Evolutionary conservation across 2,329 filamentous ascomycete species (phyloP).

Genomic region (Zasmidium angulare): DNA sequence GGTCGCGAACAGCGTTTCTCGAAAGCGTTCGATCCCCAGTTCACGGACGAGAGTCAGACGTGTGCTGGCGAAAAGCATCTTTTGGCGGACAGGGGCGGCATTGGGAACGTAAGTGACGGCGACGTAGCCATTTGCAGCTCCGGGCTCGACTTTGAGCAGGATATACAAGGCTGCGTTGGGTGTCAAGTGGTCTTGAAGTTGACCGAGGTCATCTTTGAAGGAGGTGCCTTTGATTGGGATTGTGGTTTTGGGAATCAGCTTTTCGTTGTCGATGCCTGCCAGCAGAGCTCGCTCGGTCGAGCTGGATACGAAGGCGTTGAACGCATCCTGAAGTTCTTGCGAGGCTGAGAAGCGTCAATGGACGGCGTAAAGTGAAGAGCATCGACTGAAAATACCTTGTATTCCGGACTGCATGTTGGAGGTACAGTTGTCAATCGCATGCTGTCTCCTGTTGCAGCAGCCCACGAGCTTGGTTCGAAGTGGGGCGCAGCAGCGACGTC

Average conservation of each 20-base stretch:
- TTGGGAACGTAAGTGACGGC: constrained; percentile 80
- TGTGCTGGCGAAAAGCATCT: constrained; percentile 82
- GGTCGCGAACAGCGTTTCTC: constrained; percentile 73
- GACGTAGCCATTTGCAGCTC: constrained; percentile 51
- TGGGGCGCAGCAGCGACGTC: not conserved
- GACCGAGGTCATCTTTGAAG: constrained; percentile 64
- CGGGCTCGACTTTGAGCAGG: constrained; percentile 67
- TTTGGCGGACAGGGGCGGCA: constrained; percentile 74
- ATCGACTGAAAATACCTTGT: constrained; percentile 53
- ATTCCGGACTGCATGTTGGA: constrained; percentile 74
- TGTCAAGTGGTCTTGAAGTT: constrained; percentile 63
- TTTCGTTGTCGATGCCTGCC: constrained; percentile 67
- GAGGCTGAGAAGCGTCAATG: constrained; percentile 58
- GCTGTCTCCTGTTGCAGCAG: not conserved
- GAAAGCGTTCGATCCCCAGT: constrained; percentile 75
- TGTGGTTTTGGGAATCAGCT: constrained; percentile 61
- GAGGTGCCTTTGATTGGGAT: constrained; percentile 52
- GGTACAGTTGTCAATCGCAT: not conserved
- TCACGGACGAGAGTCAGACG: constrained; percentile 73
- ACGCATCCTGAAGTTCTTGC: constrained; percentile 71
- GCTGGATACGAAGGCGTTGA: constrained; percentile 66
- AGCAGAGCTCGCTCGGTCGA: constrained; percentile 67
- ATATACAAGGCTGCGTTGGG: constrained; percentile 70
- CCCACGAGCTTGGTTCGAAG: not conserved
- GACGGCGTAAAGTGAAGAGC: not conserved